Percentiles rank a stretch among this genome's conserved stretches.
Conservation (phyloP, 495 filamentous ascomycete genomes). For the Penicillium pancosmium region DNA sequence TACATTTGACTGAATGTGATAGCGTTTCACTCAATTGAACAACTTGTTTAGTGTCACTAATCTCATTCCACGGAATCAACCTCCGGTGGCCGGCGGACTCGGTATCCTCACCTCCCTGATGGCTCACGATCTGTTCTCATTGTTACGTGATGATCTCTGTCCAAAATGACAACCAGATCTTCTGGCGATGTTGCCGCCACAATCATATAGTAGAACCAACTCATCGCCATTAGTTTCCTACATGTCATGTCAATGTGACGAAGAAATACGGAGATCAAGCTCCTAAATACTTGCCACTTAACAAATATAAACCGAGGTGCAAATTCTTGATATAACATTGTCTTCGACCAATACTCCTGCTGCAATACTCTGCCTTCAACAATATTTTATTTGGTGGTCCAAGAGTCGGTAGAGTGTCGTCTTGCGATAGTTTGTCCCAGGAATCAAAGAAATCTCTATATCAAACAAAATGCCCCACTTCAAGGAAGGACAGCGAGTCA, state of each 20-base stretch:
- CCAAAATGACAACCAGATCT: not conserved
- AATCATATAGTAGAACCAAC: not conserved
- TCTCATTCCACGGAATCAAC: conserved; percentile 10
- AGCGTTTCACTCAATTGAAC: conserved; percentile 9
- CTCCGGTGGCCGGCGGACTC: conserved; percentile 12
- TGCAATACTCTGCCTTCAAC: no score
- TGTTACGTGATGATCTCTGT: conserved; percentile 5
- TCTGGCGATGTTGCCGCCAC: not conserved
- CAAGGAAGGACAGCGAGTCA: conserved; percentile 31
- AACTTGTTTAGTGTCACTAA: not conserved
- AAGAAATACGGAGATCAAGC: not conserved
- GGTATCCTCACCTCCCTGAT: not conserved
- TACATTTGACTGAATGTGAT: conserved; percentile 21
- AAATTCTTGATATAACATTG: not conserved
- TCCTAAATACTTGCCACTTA: not conserved
- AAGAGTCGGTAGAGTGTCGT: no score
- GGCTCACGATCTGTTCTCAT: conserved; percentile 11
- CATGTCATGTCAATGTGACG: conserved; percentile 7
- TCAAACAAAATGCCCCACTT: conserved; percentile 28
- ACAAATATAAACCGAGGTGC: not conserved
- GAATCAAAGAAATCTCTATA: not conserved
- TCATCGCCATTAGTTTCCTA: not conserved
- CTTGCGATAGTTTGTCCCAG: not conserved
- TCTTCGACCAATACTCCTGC: no score
- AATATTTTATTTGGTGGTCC: no score